A percentile compares a stretch with the other conserved stretches of the same genome.
Conservation (phyloP, 2,329 filamentous ascomycete genomes). For the Neofusicoccum parvum region DNA sequence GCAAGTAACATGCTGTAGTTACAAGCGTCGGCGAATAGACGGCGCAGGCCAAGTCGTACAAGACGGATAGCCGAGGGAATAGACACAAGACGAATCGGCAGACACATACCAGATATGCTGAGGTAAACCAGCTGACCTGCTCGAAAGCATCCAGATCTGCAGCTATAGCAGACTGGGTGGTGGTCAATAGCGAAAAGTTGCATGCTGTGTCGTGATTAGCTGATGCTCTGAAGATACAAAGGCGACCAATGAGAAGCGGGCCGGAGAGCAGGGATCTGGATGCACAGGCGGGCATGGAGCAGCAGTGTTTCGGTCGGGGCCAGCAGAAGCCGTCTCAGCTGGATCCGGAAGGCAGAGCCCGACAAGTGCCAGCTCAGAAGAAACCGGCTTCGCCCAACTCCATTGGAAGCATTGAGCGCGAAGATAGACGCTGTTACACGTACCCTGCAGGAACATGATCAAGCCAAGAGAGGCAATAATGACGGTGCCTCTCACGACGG, state of each 20-base stretch:
- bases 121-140: conserved; percentile 78
- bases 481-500: conserved; percentile 28
- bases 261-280: conserved; percentile 22
- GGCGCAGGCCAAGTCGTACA: neutral
- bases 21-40: too few relatives aligned
- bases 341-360: neutral
- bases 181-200: conserved; percentile 81
- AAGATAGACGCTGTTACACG: conserved; percentile 21
- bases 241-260: neutral
- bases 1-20: too few relatives aligned
- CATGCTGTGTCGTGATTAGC: conserved; percentile 45
- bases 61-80: neutral
- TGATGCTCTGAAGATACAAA: neutral
- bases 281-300: conserved; percentile 25
- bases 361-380: neutral
- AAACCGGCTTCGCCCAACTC: neutral
- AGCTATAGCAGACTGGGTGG: conserved; percentile 76
- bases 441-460: conserved; percentile 64
- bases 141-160: conserved; percentile 74
- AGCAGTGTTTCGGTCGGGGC: neutral
- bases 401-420: conserved; percentile 33
- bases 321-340: neutral
- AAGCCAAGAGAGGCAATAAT: conserved; percentile 58
- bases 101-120: conserved; percentile 61
- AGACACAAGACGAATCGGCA: neutral